A percentile compares a stretch with the other conserved stretches of the same genome.
These are phyloP conservation scores for Dendrobium catenatum DNA, from an alignment of 106 monocot genomes.

Conservation along the genomic window DNA sequence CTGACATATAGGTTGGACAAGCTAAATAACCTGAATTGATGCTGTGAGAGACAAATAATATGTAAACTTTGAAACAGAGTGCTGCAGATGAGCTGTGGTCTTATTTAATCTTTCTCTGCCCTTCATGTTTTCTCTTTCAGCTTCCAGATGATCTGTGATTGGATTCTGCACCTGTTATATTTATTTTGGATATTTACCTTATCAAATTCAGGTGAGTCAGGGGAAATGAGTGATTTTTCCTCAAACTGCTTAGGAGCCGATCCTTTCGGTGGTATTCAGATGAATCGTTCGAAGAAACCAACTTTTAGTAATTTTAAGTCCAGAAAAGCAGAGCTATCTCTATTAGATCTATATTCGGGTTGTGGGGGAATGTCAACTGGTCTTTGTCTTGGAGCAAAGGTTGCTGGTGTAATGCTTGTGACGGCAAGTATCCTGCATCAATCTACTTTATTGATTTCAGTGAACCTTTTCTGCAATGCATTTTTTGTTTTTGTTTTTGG, in stretches of 20 bases:
- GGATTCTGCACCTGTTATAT: not conserved
- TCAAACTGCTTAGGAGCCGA: conserved; percentile 14
- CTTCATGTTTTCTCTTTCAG: not conserved
- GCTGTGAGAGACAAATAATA: not conserved
- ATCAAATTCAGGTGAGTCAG: conserved; percentile 35
- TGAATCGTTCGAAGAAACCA: not conserved
- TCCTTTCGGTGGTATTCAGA: not conserved
- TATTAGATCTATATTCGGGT: conserved; percentile 87
- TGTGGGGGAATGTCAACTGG: conserved; percentile 98
- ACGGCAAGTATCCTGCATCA: conserved; percentile 40
- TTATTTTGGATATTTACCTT: not conserved
- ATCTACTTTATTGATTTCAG: not conserved
- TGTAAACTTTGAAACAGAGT: not conserved
- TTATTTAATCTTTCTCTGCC: not conserved
- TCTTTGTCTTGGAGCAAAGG: conserved; percentile 65
- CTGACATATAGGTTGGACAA: not conserved
- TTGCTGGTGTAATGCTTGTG: conserved; percentile 55
- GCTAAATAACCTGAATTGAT: not conserved
- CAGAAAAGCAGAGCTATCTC: conserved; percentile 36
- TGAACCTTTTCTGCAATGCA: not conserved
- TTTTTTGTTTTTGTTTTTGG: not conserved
- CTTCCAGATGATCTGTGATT: not conserved
- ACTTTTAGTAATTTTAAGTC: conserved; percentile 7
- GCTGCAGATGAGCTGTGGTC: not conserved
- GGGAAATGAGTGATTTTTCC: conserved; percentile 17